These are phyloP conservation scores for Yamadazyma membranifaciens DNA, from an alignment of 1,139 yeast genomes.

Conservation along the genomic window DNA sequence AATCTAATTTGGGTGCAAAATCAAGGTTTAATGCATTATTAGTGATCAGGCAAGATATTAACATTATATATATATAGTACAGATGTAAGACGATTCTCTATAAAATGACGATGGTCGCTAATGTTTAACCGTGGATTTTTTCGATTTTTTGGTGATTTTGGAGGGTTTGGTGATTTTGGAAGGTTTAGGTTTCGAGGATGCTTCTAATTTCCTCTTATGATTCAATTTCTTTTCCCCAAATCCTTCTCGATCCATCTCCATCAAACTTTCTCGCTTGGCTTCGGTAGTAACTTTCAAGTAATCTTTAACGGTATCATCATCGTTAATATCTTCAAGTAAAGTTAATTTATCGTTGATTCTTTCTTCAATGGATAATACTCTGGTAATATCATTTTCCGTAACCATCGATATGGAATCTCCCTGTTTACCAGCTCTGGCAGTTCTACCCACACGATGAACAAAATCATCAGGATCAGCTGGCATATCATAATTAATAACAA, in stretches of 20 bases:
- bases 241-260: conserved; percentile 91
- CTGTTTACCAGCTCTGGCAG: conserved; percentile 96
- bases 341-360: conserved; percentile 78
- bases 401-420: conserved; percentile 62
- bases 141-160: conserved; percentile 1
- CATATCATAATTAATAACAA: conserved; percentile 87
- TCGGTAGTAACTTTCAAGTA: conserved; percentile 67
- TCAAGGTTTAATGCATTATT: too few relatives aligned
- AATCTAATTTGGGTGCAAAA: too few relatives aligned
- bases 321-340: conserved; percentile 66
- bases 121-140: too few relatives aligned
- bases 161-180: conserved; percentile 3
- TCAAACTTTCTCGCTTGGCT: conserved; percentile 85
- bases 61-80: too few relatives aligned
- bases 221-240: conserved; percentile 74
- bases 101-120: too few relatives aligned
- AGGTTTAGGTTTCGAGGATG: not conserved
- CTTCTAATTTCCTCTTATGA: conserved; percentile 43
- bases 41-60: too few relatives aligned
- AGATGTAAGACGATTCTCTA: too few relatives aligned
- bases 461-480: conserved; percentile 98
- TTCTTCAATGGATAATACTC: conserved; percentile 83
- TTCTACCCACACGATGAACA: conserved; percentile 98
- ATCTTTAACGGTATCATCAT: conserved; percentile 70
- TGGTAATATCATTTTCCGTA: conserved; percentile 78